A percentile compares a stretch with the other conserved stretches of the same genome.
These are phyloP conservation scores for Calonectria crousiana DNA, from an alignment of 2,329 filamentous ascomycete genomes.

Conservation along the genomic window DNA sequence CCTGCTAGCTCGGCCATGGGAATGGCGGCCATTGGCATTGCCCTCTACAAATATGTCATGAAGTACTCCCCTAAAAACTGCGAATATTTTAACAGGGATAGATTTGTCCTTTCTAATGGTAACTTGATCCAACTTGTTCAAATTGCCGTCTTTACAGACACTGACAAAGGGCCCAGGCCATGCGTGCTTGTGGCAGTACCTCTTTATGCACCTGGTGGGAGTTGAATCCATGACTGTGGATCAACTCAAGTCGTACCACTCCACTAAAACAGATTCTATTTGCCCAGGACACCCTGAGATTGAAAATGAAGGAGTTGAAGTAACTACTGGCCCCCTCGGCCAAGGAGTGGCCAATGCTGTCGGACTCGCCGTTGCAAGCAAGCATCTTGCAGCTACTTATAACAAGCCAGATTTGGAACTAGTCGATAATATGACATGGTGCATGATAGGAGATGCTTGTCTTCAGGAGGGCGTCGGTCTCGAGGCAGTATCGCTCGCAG, in stretches of 20 bases:
- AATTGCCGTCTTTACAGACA: neutral
- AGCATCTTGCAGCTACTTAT: conserved; percentile 66
- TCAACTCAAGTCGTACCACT: conserved; percentile 67
- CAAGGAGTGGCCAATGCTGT: conserved; percentile 51
- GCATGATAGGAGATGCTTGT: conserved; percentile 70
- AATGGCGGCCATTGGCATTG: conserved; percentile 72
- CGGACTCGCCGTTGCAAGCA: conserved; percentile 68
- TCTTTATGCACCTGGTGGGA: conserved; percentile 64
- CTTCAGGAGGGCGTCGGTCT: conserved; percentile 69
- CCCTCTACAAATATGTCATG: conserved; percentile 73
- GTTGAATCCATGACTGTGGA: conserved; percentile 68
- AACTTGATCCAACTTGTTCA: neutral
- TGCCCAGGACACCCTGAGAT: conserved; percentile 70
- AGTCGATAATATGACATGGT: conserved; percentile 65
- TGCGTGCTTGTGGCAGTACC: conserved; percentile 66
- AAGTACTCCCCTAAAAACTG: conserved; percentile 66
- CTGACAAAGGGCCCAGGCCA: conserved; percentile 44
- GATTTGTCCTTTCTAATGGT: conserved; percentile 73
- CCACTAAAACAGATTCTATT: conserved; percentile 57
- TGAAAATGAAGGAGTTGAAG: conserved; percentile 68
- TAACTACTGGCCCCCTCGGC: conserved; percentile 71
- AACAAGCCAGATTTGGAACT: conserved; percentile 63
- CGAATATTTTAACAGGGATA: conserved; percentile 70
- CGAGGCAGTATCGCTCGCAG: conserved; percentile 68
- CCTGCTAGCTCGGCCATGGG: conserved; percentile 64